Evolutionary conservation across 2,329 filamentous ascomycete species (phyloP).

Genomic region (Colletotrichum spaethianum): DNA sequence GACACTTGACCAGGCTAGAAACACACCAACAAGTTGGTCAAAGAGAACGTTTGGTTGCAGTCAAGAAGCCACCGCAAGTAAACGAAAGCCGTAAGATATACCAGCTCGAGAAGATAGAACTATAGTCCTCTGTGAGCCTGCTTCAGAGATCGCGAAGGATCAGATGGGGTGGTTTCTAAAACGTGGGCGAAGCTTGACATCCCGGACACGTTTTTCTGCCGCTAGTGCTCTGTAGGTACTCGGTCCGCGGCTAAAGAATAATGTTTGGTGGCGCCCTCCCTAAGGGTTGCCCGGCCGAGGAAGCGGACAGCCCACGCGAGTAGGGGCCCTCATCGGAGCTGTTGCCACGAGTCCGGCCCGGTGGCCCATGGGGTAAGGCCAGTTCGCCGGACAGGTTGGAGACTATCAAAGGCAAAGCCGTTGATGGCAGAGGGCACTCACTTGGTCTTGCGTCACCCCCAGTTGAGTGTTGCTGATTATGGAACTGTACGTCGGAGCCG

Average conservation of each 20-base stretch:
- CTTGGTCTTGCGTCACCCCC: background rate
- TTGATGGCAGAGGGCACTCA: background rate
- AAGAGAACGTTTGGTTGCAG: background rate
- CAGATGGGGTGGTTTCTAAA: background rate
- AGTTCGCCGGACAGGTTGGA: background rate
- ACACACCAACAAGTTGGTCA: background rate
- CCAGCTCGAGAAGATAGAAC: background rate
- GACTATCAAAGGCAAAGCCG: background rate
- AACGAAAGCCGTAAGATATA: background rate
- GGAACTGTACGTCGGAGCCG: background rate
- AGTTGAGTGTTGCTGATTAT: background rate
- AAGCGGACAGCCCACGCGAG: background rate
- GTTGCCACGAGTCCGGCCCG: background rate
- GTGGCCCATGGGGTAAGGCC: background rate
- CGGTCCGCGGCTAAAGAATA: background rate
- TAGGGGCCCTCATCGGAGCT: background rate
- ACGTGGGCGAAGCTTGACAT: background rate
- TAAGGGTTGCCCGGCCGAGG: background rate
- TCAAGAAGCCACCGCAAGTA: background rate
- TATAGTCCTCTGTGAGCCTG: background rate
- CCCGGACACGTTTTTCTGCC: background rate
- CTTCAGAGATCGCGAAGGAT: too few species aligned
- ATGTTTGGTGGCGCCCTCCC: slow-evolving; percentile 3
- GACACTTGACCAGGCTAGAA: background rate
- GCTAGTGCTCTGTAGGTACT: background rate